Base-by-base conservation (phyloP, 805 yeast genomes). In the Candida tammaniensis region DNA sequence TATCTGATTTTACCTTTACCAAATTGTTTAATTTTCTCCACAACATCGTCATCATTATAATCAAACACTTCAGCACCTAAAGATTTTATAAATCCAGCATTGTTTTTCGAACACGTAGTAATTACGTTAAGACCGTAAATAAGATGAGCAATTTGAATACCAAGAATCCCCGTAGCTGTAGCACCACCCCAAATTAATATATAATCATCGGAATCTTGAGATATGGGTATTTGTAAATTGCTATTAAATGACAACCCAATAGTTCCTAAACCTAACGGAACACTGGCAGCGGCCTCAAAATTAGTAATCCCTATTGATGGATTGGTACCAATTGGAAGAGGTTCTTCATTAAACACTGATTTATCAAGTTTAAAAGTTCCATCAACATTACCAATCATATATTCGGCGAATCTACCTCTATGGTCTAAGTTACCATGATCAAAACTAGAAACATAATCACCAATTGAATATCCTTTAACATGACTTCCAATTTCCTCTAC, bases 201-300 rank as follows among this genome's bases (percentile, higher is more conserved):
- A 31, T 21, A 39, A 16, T 46, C 44, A 18, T 30, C 36, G 5
- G 34, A 20, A 34, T 53, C 48, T 6, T 13, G 33, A 11, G 27
- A 8, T 8, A 17, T 23, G 7, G 30, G 24, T 13, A 51, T 17
- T 10, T 37, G 36, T 22, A 54, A 42, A 7, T 31, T 19, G 30
- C 38, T 19, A 20, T 39, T 21, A 31, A 62, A 64, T n/a, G 68
- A 59, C 36, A 51, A 48, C 17, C 70, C 76, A 14, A 73, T 64
- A 4, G 86, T 81, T 32, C 58, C 61, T 30, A 74, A 49, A 14
- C 79, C 70, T 32, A 78, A 61, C 20, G 82, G 74, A 24, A 78
- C 51, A 9, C 81, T 58, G 3, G 84, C 80, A 13, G 86, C 86
- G 41, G 70, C 83, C 60, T 81, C 87, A 47, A 65, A 79, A n/a